These are phyloP conservation scores for Alternaria triticimaculans DNA, from an alignment of 2,329 filamentous ascomycete species.

Conservation along the genomic window DNA sequence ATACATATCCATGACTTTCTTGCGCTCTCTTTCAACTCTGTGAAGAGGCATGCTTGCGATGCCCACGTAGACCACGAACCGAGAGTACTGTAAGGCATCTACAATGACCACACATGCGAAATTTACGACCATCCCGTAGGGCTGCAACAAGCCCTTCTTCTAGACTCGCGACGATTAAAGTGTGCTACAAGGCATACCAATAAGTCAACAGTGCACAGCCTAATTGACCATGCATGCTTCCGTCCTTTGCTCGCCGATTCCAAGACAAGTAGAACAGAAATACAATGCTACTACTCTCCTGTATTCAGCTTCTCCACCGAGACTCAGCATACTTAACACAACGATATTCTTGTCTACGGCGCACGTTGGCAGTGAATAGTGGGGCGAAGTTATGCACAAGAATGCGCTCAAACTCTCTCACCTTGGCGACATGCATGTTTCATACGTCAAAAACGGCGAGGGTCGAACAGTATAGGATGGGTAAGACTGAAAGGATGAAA, in stretches of 20 bases:
- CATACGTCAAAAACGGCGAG: background rate
- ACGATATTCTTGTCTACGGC: background rate
- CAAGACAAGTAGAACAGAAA: background rate
- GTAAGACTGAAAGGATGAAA: background rate
- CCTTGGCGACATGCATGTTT: background rate
- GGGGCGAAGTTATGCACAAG: background rate
- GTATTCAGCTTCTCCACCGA: background rate
- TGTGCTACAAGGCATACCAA: too few relatives aligned
- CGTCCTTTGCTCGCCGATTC: background rate
- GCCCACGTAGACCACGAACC: too few relatives aligned
- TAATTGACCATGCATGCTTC: background rate
- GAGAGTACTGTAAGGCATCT: too few relatives aligned
- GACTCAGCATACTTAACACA: background rate
- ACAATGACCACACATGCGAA: background rate
- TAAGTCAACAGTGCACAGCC: background rate
- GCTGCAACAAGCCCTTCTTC: background rate
- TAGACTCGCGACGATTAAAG: too few relatives aligned
- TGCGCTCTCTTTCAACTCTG: background rate
- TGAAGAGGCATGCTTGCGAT: background rate
- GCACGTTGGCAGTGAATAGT: background rate
- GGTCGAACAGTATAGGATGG: background rate
- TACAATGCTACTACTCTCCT: background rate
- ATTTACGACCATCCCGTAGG: background rate
- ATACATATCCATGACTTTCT: background rate
- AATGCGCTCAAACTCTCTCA: background rate